Evolutionary conservation across 78 protist genomes (phyloP).

Genomic region (slime mould (Dictyostelium discoideum)): DNA sequence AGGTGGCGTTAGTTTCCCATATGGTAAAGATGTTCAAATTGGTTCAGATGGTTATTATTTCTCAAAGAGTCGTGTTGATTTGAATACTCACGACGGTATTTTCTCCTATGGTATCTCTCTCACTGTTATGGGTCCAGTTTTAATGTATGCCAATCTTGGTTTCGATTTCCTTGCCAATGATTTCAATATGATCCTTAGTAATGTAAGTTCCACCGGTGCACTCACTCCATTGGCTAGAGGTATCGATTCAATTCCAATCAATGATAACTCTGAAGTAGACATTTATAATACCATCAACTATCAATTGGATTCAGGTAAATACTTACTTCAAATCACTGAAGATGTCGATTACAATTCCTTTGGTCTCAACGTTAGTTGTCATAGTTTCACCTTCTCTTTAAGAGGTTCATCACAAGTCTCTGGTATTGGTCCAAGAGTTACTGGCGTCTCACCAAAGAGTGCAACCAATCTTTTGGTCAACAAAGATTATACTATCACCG

Average conservation of each 20-base stretch:
- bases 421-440: constrained; percentile 15
- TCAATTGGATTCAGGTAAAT: constrained; percentile 15
- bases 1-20: not conserved
- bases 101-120: constrained; percentile 43
- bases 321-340: constrained; percentile 44
- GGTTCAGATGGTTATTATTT: constrained; percentile 5
- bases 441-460: not conserved
- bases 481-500: not conserved
- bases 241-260: not conserved
- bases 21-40: constrained; percentile 13
- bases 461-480: not conserved
- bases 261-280: not conserved
- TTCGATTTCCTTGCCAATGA: constrained; percentile 67
- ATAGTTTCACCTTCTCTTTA: constrained; percentile 22
- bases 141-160: constrained; percentile 1
- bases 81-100: not conserved
- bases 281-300: constrained; percentile 7
- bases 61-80: not conserved
- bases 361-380: constrained; percentile 12
- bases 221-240: constrained; percentile 7
- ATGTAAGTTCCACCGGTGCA: not conserved
- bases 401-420: not conserved
- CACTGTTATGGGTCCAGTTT: not conserved
- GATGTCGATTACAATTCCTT: not conserved
- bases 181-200: constrained; percentile 3